Evolutionary conservation across 495 filamentous ascomycete species (phyloP), one percentile per base, ranked within the genome.

Genomic region (Talaromyces thailandensis): DNA sequence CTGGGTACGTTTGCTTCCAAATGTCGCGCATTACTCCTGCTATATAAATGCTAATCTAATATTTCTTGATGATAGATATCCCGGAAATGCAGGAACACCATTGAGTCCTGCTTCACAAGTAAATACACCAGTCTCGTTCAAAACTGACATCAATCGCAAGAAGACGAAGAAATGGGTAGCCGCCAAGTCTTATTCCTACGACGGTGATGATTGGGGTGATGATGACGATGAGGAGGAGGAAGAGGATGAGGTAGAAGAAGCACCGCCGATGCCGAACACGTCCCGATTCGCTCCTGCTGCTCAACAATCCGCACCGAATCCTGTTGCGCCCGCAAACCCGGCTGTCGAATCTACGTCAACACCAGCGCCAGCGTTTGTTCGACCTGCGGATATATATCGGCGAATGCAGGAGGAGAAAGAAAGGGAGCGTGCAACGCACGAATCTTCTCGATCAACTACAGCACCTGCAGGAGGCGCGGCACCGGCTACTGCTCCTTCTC

Each of bases 121-220:
- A 65, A 68, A 35, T 67, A 78, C 70, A 53, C 79, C 86, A 31
- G 69, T 83, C 18, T 83, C 83, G 50, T 90, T 85, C 73, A 84
- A 81, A 68, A 82, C 92, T 12, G 96, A 98, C 70, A 87, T 96
- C 28, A 92, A 90, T 74, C 89, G 94, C 62, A 80, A 87, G 32
- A 96, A 96, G 76, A 97, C 94, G 18, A 92, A 86, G 75, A 92
- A 92, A 77, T 98, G 94, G 94, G 88, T 93, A 11, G 87, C 96
- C 67, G 94, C 94, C 24, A 95, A 93, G 71, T 80, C 86, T 40
- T 84, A 86, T 62, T 88, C 87, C 62, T 98, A 98, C 68, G 94
- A 93, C 68, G 94, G 93, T 63, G 92, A 91, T 66, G 93, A 96
- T 67, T 97, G 94, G 90, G 94, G 92, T 48, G 89, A 88, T 55